Base-by-base conservation (phyloP, 306 rosid genomes). In the Senna tora region DNA sequence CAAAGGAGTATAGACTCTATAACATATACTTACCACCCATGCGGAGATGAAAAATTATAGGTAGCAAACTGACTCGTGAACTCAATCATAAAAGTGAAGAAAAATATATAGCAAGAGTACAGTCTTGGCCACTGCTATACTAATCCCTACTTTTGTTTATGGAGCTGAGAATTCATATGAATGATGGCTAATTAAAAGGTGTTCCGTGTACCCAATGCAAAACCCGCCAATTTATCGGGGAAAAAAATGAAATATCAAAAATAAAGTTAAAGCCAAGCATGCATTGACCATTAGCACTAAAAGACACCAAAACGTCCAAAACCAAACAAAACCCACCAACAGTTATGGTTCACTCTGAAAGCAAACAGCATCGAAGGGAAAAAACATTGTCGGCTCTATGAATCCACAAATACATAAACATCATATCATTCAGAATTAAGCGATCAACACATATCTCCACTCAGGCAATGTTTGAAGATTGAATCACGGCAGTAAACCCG, bases 231-330 rank as follows among this genome's bases (percentile, higher is more conserved):
- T 45, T 54, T 17, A 71, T 73, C 17, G 21, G 19, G 11, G 7
- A 53, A 22, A 55, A 30, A 56, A 28, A 57, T 1, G 41, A 57
- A 57, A 49, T 21, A 28, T n/a, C 25, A 59, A 33, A 45, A 58
- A 16, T 33, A 33, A 2, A 69, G 20, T 51, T 16, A 55, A 67
- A 7, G 38, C 54, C 46, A 17, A 67, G 46, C 20, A 39, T 39
- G 80, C 75, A 39, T 52, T 59, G 32, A 17, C 17, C 57, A 10
- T n/a, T 19, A 21, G 11, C 13, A 53, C 4, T 39, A 64, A 14
- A n/a, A 73, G 67, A 76, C 64, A 67, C 69, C 32, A 64, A 45
- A 59, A 76, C 30, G 64, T 41, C 19, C 20, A 52, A 47, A 49
- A 19, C 70, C 71, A 57, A 50, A 47, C 64, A 69, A 74, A 46